Conservation (phyloP, 2,329 filamentous ascomycete genomes). For the Kalmusia sp. region DNA sequence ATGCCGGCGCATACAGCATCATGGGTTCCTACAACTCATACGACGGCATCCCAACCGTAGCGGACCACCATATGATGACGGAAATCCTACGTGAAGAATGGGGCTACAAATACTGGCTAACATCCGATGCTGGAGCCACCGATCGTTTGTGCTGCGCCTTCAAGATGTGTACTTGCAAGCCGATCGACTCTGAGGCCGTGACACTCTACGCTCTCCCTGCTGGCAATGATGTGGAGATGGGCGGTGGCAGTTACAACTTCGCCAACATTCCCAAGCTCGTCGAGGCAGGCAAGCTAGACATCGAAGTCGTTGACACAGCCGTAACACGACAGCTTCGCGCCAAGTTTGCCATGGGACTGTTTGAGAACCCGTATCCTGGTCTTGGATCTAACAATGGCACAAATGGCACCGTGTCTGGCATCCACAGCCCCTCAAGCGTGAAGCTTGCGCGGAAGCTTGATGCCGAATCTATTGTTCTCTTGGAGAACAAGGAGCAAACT, state of each 20-base stretch:
- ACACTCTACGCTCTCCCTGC: slow-evolving; percentile 69
- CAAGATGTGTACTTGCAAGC: slow-evolving; percentile 63
- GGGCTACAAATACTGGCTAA: slow-evolving; percentile 75
- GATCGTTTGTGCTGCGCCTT: slow-evolving; percentile 71
- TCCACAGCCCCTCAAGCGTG: slow-evolving; percentile 67
- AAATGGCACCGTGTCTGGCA: slow-evolving; percentile 60
- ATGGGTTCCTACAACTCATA: slow-evolving; percentile 81
- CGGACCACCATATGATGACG: slow-evolving; percentile 70
- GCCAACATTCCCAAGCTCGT: slow-evolving; percentile 71
- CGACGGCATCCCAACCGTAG: slow-evolving; percentile 72
- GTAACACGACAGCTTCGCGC: slow-evolving; percentile 70
- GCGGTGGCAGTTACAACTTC: slow-evolving; percentile 74
- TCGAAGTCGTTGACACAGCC: slow-evolving; percentile 68
- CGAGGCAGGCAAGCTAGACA: slow-evolving; percentile 65
- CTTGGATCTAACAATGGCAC: slow-evolving; percentile 54
- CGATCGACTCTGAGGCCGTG: slow-evolving; percentile 70
- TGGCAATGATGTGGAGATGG: slow-evolving; percentile 79
- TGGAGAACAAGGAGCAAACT: slow-evolving; percentile 72
- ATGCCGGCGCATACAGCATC: slow-evolving; percentile 70
- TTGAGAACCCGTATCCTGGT: slow-evolving; percentile 72
- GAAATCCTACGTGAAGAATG: slow-evolving; percentile 72
- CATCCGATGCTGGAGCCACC: slow-evolving; percentile 73
- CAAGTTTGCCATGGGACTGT: slow-evolving; percentile 75
- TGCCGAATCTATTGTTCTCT: slow-evolving; percentile 73
- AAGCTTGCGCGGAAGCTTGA: slow-evolving; percentile 70